Conservation (phyloP, 1,284 basidiomycete genomes). For the Coniophora puteana region DNA sequence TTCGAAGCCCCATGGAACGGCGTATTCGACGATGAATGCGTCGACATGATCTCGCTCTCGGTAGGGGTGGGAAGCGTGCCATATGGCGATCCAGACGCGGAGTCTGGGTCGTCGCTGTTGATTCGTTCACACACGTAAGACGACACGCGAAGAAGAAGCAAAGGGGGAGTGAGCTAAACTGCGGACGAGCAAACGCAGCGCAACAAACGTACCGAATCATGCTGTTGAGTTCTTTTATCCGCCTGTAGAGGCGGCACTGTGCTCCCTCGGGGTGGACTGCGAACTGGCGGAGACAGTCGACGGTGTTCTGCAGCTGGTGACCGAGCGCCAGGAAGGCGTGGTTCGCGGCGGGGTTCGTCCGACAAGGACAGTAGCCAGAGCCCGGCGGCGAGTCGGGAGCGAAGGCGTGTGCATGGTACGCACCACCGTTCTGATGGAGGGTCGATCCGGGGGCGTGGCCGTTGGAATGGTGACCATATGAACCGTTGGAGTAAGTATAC, state of each 20-base stretch:
- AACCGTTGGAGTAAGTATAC: conserved; percentile 42
- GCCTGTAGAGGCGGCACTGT: conserved; percentile 52
- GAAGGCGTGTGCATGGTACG: conserved; percentile 40
- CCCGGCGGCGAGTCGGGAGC: conserved; percentile 32
- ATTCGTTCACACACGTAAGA: too few species aligned
- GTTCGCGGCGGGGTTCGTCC: conserved; percentile 55
- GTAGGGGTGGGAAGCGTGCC: conserved; percentile 47
- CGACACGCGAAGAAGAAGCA: too few species aligned
- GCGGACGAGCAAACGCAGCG: conserved; percentile 27
- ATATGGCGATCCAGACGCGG: conserved; percentile 33
- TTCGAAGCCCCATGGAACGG: conserved; percentile 33
- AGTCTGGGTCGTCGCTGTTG: conserved; percentile 44
- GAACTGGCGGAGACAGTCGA: conserved; percentile 56
- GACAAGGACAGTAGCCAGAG: conserved; percentile 56
- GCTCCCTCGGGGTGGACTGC: conserved; percentile 53
- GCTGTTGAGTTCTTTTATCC: conserved; percentile 58
- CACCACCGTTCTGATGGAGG: conserved; percentile 43
- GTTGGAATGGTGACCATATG: conserved; percentile 29
- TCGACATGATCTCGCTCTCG: conserved; percentile 67
- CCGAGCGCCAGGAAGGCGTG: conserved; percentile 57
- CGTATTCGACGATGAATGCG: conserved; percentile 61
- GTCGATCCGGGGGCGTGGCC: conserved; percentile 35
- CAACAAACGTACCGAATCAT: conserved; percentile 61
- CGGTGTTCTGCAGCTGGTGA: conserved; percentile 59
- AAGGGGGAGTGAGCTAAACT: conserved; percentile 32